Percentiles rank a stretch among this genome's conserved stretches.
phyloP scores from a whole-genome alignment of 257 asterid genomes.

The Solanum bukasovii region DNA sequence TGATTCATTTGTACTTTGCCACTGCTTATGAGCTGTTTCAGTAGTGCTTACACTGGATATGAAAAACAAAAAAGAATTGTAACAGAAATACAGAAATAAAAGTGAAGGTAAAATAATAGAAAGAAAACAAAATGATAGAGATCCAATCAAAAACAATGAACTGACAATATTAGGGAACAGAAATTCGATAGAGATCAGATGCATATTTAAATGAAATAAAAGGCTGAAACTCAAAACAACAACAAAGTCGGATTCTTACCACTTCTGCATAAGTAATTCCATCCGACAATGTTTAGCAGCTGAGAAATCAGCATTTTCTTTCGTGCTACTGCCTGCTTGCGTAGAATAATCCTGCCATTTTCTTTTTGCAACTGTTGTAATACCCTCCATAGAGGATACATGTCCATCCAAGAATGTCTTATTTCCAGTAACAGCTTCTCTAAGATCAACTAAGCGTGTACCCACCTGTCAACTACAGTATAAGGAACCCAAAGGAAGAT shows the following conservation, averaged over 20 bases:
- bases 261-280: slow-evolving; percentile 59
- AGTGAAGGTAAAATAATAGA: not conserved
- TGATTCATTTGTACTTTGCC: slow-evolving; percentile 41
- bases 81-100: not conserved
- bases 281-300: slow-evolving; percentile 83
- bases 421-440: slow-evolving; percentile 44
- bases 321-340: slow-evolving; percentile 37
- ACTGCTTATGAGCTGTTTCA: slow-evolving; percentile 36
- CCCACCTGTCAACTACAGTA: slow-evolving; percentile 40
- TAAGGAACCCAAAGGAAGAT: not conserved
- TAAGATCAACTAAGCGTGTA: slow-evolving; percentile 47
- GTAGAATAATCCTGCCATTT: slow-evolving; percentile 72
- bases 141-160: not conserved
- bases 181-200: not conserved
- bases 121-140: not conserved
- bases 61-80: not conserved
- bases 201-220: not conserved
- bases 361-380: slow-evolving; percentile 65
- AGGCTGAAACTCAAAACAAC: not conserved
- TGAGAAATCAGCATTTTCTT: slow-evolving; percentile 62
- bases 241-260: slow-evolving; percentile 20
- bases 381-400: slow-evolving; percentile 48
- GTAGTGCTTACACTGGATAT: slow-evolving; percentile 40
- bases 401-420: slow-evolving; percentile 59
- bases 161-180: not conserved